Base-by-base conservation (phyloP, 805 yeast genomes). In the Candida gorgasii region DNA sequence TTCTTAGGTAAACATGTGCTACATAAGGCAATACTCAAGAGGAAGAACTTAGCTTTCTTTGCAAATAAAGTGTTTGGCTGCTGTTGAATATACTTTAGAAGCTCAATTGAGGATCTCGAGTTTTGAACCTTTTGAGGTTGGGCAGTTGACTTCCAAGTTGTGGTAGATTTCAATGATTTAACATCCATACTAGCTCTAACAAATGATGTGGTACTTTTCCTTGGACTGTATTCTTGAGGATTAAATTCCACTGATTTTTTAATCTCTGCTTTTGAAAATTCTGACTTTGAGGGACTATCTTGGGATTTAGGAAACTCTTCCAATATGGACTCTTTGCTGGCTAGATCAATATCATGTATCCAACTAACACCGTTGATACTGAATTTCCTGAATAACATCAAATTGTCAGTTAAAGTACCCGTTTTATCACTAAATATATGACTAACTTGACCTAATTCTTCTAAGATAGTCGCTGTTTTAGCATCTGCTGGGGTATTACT, bases 371-470 rank as follows among this genome's bases (percentile, higher is more conserved):
- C 99, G 40, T 86, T 84, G 4, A 93, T 83, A 8, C 95, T 80
- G 51, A 92, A 78, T 57, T 90, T 90, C 35, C 97, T 75, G 61
- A 93, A 93, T 19, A 92, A 67, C 99, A 93, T 93, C 53, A 83
- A 67, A 59, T 93, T 93, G 54, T 93, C 98, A 0, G 99, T 93
- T 47, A 93, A 73, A 0, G 99, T 93, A 8, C 99, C 99, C 0
- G 99, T 93, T 62, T 93, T 93, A 63, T 93, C 99, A 46, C 96
- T 86, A 61, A 93, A 93, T 3, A 93, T 77, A 58, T 92, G 90
- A 37, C 96, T 84, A 1, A 95, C 97, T 60, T 93, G 99, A 2
- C 99, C 99, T 53, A 93, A 70, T 63, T 93, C 99, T 60, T 93
- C 99, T 50, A 93, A 76, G 51, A 93, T 89, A 0, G 97, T 87